Conservation (phyloP, 1,284 basidiomycete species). For the Erythrobasidium hasegawianum region DNA sequence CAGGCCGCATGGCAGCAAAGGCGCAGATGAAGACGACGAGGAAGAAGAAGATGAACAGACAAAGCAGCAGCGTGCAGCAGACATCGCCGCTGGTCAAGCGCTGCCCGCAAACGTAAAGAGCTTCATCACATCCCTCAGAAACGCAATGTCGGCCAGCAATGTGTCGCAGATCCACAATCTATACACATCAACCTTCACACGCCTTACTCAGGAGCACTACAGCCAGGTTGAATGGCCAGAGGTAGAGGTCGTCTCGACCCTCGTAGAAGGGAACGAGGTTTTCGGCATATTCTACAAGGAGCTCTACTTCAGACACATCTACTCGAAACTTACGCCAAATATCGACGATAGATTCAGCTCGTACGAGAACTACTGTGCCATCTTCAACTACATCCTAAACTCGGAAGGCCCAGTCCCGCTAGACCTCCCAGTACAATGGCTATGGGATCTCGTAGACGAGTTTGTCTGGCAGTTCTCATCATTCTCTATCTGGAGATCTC, state of each 20-base stretch:
- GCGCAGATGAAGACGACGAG: slow-evolving; percentile 26
- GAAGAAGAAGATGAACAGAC: slow-evolving; percentile 26
- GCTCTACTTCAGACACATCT: slow-evolving; percentile 86
- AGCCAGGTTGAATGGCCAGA: slow-evolving; percentile 94
- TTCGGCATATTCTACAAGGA: slow-evolving; percentile 96
- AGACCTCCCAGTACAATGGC: slow-evolving; percentile 92
- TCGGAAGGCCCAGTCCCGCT: slow-evolving; percentile 88
- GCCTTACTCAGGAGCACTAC: slow-evolving; percentile 71
- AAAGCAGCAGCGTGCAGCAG: slow-evolving; percentile 27
- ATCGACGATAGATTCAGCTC: slow-evolving; percentile 97
- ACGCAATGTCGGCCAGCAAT: slow-evolving; percentile 34
- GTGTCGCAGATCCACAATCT: slow-evolving; percentile 32
- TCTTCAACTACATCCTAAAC: slow-evolving; percentile 93
- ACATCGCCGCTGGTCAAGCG: slow-evolving; percentile 26
- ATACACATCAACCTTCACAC: slow-evolving; percentile 29
- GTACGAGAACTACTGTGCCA: slow-evolving; percentile 97
- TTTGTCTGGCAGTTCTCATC: slow-evolving; percentile 99
- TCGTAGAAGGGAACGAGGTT: slow-evolving; percentile 87
- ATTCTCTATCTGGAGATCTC: slow-evolving; percentile 82
- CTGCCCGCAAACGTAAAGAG: slow-evolving; percentile 30
- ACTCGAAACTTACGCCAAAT: slow-evolving; percentile 86
- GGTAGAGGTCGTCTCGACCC: slow-evolving; percentile 86
- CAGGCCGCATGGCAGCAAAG: too few species aligned
- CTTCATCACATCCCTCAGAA: slow-evolving; percentile 34
- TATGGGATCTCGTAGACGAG: slow-evolving; percentile 99